Evolutionary conservation across 1,284 basidiomycete species (phyloP).

Genomic region (Boletellus deceptivus): DNA sequence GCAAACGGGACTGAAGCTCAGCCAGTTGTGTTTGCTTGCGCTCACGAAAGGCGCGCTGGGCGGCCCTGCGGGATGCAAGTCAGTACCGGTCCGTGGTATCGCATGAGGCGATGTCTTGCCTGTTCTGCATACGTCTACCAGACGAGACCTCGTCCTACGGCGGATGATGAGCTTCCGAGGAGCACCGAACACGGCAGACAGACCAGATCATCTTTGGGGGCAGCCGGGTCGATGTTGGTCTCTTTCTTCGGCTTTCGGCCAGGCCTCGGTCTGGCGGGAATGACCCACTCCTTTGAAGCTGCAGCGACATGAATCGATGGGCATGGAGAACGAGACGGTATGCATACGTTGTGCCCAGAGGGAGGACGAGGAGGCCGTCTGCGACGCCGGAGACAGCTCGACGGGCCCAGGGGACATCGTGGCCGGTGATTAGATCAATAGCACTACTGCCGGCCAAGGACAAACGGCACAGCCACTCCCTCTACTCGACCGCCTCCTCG

Average conservation of each 20-base stretch:
- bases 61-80: constrained; percentile 54
- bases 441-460: neutral
- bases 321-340: neutral
- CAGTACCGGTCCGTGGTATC: neutral
- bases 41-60: constrained; percentile 89
- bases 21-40: constrained; percentile 87
- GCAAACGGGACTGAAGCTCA: constrained; percentile 85
- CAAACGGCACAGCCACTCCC: constrained; percentile 18
- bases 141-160: constrained; percentile 49
- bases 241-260: constrained; percentile 87
- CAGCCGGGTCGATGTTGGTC: constrained; percentile 26
- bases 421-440: constrained; percentile 12
- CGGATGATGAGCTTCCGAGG: constrained; percentile 9
- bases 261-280: constrained; percentile 86
- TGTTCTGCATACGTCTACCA: constrained; percentile 73
- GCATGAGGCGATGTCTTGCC: constrained; percentile 40
- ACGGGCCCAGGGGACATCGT: constrained; percentile 25
- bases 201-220: constrained; percentile 50
- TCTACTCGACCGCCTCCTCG: constrained; percentile 66
- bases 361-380: constrained; percentile 26
- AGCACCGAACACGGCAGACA: constrained; percentile 16
- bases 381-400: constrained; percentile 29
- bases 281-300: constrained; percentile 91
- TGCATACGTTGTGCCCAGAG: constrained; percentile 49
- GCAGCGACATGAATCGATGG: constrained; percentile 6